These are phyloP conservation scores for Omphalea diandra DNA, from an alignment of 441 rosid species.

Conservation along the genomic window DNA sequence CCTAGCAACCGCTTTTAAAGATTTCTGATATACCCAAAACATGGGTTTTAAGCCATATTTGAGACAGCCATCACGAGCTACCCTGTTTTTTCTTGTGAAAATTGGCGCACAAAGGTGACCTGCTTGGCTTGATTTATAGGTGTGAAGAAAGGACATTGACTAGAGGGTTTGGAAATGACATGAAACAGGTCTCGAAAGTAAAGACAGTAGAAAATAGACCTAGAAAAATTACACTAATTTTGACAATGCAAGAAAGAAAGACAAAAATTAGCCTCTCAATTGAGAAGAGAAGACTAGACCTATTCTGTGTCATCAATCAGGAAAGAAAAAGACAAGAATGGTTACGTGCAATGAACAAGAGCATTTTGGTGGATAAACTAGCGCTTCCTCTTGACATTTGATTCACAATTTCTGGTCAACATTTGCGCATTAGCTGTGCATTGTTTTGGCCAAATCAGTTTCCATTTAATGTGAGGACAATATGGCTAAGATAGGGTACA, in stretches of 20 bases:
- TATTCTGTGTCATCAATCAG: background rate
- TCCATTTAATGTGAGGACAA: background rate
- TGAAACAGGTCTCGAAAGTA: background rate
- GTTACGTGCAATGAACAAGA: constrained; percentile 8
- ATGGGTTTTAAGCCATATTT: too few relatives aligned
- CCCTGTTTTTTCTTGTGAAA: background rate
- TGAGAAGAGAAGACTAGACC: background rate
- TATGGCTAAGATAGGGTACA: too few relatives aligned
- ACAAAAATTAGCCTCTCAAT: background rate
- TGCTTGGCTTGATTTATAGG: background rate
- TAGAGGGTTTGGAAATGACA: background rate
- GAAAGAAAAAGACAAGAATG: background rate
- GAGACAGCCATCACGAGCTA: too few relatives aligned
- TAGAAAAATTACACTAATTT: background rate
- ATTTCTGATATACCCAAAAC: too few relatives aligned
- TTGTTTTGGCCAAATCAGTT: background rate
- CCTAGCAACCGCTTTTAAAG: too few relatives aligned
- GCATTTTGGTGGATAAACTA: background rate
- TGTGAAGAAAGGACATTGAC: background rate
- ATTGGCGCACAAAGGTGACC: background rate
- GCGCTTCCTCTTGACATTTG: background rate
- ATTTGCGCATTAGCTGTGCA: background rate
- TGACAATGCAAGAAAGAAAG: background rate
- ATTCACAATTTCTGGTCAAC: background rate
- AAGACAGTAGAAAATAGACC: background rate